These are phyloP conservation scores for Phlyctochytrium arcticum DNA, from an alignment of 192 early-diverging fungal species.

Conservation along the genomic window DNA sequence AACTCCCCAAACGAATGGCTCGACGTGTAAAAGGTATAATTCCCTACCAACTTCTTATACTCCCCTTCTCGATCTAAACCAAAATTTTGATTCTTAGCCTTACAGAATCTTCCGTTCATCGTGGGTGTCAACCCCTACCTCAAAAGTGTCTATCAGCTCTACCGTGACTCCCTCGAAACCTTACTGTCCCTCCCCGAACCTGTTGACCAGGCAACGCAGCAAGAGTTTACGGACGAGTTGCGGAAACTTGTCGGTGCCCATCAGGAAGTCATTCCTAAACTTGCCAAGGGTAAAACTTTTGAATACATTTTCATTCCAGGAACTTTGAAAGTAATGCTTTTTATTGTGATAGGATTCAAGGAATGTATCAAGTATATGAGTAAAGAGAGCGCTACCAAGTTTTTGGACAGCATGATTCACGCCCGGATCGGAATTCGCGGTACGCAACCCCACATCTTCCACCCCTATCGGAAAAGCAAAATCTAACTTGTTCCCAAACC, in stretches of 20 bases:
- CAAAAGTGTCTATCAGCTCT: conserved; percentile 70
- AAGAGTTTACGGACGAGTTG: conserved; percentile 66
- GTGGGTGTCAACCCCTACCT: conserved; percentile 96
- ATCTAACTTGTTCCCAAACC: not conserved
- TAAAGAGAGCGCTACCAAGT: conserved; percentile 57
- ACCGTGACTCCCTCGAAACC: conserved; percentile 60
- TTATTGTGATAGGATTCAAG: conserved; percentile 59
- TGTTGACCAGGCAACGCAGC: conserved; percentile 47
- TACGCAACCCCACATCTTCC: not conserved
- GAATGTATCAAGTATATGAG: conserved; percentile 89
- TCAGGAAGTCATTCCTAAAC: conserved; percentile 80
- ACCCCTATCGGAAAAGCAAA: not conserved
- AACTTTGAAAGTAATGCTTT: not conserved
- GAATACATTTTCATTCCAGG: not conserved
- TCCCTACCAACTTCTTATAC: not conserved
- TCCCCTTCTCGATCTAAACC: not conserved
- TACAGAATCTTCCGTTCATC: conserved; percentile 91
- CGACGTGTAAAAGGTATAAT: conserved; percentile 63
- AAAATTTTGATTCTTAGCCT: conserved; percentile 53
- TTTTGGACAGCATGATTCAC: conserved; percentile 84
- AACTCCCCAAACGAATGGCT: conserved; percentile 87
- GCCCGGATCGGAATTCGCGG: conserved; percentile 86
- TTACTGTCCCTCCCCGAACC: conserved; percentile 65
- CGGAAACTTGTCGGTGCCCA: conserved; percentile 72
- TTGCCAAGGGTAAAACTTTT: conserved; percentile 66